These are phyloP conservation scores for Rhodotorula paludigena DNA, from an alignment of 768 basidiomycete genomes.

Conservation along the genomic window DNA sequence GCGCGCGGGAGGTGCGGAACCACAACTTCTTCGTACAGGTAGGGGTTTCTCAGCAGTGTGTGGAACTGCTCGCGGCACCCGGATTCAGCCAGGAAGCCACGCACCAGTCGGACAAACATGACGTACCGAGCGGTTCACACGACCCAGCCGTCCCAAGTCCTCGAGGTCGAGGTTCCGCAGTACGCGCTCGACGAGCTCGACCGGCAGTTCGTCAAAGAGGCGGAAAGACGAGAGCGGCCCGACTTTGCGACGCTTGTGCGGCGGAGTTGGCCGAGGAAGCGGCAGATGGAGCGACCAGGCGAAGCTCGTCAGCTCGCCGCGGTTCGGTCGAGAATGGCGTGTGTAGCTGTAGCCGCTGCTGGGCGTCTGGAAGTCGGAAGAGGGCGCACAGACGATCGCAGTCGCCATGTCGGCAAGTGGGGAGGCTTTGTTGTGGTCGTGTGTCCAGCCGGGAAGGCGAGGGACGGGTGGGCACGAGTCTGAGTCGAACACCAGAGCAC, in stretches of 20 bases:
- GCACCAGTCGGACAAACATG: neutral
- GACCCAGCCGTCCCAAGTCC: neutral
- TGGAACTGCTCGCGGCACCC: neutral
- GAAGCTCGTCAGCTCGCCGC: too few relatives aligned
- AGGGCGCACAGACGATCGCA: neutral
- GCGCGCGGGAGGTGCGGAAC: neutral
- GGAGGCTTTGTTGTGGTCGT: too few relatives aligned
- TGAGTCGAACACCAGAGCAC: too few relatives aligned
- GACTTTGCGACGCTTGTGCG: neutral
- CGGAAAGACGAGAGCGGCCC: neutral
- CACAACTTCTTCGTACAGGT: neutral
- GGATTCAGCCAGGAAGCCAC: too few relatives aligned
- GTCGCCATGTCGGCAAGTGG: neutral
- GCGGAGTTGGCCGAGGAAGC: neutral
- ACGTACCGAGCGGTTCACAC: neutral
- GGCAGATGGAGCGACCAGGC: neutral
- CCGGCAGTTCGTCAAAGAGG: neutral
- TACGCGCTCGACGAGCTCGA: slow-evolving; percentile 2
- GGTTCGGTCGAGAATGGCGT: neutral
- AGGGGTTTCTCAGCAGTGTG: neutral
- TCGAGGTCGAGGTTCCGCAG: neutral
- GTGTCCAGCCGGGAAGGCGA: too few relatives aligned
- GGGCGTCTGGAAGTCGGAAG: too few relatives aligned
- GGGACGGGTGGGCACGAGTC: too few relatives aligned
- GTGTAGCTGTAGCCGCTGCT: neutral